These are phyloP conservation scores for Theileria equi DNA, from an alignment of 169 alveolate species.

Conservation along the genomic window DNA sequence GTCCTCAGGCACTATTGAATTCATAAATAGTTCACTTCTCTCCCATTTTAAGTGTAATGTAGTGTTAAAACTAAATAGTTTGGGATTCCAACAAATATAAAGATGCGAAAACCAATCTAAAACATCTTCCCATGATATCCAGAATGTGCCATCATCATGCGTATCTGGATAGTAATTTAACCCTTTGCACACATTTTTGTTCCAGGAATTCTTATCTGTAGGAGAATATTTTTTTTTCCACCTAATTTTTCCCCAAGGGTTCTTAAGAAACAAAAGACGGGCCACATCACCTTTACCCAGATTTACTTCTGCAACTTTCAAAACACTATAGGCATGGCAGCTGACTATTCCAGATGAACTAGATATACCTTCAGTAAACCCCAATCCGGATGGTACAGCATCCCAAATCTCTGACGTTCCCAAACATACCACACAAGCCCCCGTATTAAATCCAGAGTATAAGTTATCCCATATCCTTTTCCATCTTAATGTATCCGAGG, in stretches of 20 bases:
- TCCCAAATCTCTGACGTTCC: conserved; percentile 77
- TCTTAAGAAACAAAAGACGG: conserved; percentile 80
- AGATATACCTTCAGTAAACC: conserved; percentile 78
- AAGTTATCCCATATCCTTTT: conserved; percentile 66
- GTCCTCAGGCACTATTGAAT: conserved; percentile 77
- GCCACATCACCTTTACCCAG: conserved; percentile 29
- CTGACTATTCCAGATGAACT: conserved; percentile 74
- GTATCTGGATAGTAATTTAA: conserved; percentile 41
- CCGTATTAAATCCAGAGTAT: conserved; percentile 70
- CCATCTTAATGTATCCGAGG: conserved; percentile 12
- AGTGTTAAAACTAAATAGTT: conserved; percentile 62
- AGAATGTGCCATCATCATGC: conserved; percentile 81
- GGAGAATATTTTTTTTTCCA: conserved; percentile 85
- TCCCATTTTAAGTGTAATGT: conserved; percentile 77
- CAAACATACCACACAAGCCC: conserved; percentile 77
- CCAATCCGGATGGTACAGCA: conserved; percentile 71
- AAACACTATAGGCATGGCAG: conserved; percentile 84
- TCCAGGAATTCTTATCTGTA: conserved; percentile 34
- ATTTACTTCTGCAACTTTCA: conserved; percentile 69
- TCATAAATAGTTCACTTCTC: conserved; percentile 50
- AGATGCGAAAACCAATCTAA: conserved; percentile 83
- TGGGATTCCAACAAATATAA: conserved; percentile 84
- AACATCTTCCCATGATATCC: conserved; percentile 88
- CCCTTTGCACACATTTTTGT: conserved; percentile 52
- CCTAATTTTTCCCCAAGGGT: conserved; percentile 91